These are phyloP conservation scores for Schizonepeta tenuifolia DNA, from an alignment of 257 asterid genomes.

Conservation along the genomic window DNA sequence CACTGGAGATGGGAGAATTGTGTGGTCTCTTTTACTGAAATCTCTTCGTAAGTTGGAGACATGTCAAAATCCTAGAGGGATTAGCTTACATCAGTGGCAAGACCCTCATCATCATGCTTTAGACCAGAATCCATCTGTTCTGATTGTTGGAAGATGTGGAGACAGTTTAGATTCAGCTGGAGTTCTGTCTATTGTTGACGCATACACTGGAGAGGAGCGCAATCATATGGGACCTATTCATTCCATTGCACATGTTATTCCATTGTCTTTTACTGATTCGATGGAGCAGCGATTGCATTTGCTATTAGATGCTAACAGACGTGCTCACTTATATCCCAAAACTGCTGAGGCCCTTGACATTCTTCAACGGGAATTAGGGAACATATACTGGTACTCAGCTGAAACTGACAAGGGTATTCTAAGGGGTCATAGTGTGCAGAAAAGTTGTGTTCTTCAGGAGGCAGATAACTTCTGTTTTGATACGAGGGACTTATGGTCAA, in stretches of 20 bases:
- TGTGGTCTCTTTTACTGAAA: slow-evolving; percentile 62
- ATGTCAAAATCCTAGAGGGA: slow-evolving; percentile 70
- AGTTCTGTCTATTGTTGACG: slow-evolving; percentile 76
- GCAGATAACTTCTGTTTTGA: slow-evolving; percentile 73
- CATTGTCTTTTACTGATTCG: slow-evolving; percentile 84
- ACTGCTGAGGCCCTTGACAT: slow-evolving; percentile 82
- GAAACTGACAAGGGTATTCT: slow-evolving; percentile 62
- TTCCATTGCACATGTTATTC: slow-evolving; percentile 78
- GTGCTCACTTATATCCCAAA: slow-evolving; percentile 82
- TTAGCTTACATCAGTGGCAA: slow-evolving; percentile 90
- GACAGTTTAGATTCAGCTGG: slow-evolving; percentile 67
- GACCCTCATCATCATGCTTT: slow-evolving; percentile 98
- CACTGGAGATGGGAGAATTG: slow-evolving; percentile 94
- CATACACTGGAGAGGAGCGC: slow-evolving; percentile 85
- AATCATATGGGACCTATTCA: slow-evolving; percentile 59
- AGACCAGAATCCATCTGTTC: slow-evolving; percentile 92
- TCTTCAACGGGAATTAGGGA: slow-evolving; percentile 66
- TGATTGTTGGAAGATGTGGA: slow-evolving; percentile 91
- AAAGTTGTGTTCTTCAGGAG: slow-evolving; percentile 51
- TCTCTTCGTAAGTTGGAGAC: slow-evolving; percentile 69
- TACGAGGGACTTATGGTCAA: slow-evolving; percentile 76
- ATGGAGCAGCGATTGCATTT: slow-evolving; percentile 86
- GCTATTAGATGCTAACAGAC: slow-evolving; percentile 63
- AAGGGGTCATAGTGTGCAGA: slow-evolving; percentile 76
- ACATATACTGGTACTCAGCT: slow-evolving; percentile 89